A percentile compares a stretch with the other conserved stretches of the same genome.
Conservation (phyloP, 495 filamentous ascomycete genomes). For the Trichocladium uniseriatum region DNA sequence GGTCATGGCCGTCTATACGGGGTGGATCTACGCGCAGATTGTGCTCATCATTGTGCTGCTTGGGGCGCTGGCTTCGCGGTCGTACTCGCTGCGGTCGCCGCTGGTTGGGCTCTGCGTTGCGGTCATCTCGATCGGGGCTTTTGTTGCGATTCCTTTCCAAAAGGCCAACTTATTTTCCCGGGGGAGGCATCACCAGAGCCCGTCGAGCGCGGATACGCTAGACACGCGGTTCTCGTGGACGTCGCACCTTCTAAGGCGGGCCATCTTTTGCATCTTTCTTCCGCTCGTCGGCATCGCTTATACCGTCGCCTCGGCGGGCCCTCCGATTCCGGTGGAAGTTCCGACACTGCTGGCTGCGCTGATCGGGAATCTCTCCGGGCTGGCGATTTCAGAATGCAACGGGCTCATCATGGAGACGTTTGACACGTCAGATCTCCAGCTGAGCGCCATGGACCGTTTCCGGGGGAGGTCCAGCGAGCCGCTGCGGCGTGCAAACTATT, state of each 20-base stretch:
- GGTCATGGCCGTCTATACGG: constrained; percentile 59
- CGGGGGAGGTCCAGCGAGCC: too few relatives aligned
- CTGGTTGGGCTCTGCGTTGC: constrained; percentile 54
- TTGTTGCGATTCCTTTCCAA: constrained; percentile 60
- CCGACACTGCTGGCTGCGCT: constrained; percentile 58
- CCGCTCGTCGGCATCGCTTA: constrained; percentile 57
- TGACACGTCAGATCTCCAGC: constrained; percentile 62
- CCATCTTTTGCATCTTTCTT: constrained; percentile 55
- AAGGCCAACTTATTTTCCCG: constrained; percentile 59
- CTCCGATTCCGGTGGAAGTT: constrained; percentile 45
- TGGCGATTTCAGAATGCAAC: constrained; percentile 67
- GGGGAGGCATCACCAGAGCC: constrained; percentile 43
- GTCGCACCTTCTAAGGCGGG: constrained; percentile 56
- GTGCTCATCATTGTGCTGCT: constrained; percentile 63
- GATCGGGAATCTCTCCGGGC: constrained; percentile 58
- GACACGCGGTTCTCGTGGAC: constrained; percentile 53
- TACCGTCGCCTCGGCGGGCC: constrained; percentile 52
- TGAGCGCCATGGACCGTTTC: too few relatives aligned
- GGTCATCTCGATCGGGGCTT: constrained; percentile 54
- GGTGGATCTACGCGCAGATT: constrained; percentile 69
- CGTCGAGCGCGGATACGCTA: too few relatives aligned
- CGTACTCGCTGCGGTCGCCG: constrained; percentile 52
- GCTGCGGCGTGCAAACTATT: too few relatives aligned
- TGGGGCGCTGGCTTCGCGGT: constrained; percentile 53
- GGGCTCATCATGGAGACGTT: constrained; percentile 73